Percentiles rank a stretch among this genome's conserved stretches.
These are phyloP conservation scores for Lachnellula subtilissima DNA, from an alignment of 2,329 filamentous ascomycete genomes.

Conservation along the genomic window DNA sequence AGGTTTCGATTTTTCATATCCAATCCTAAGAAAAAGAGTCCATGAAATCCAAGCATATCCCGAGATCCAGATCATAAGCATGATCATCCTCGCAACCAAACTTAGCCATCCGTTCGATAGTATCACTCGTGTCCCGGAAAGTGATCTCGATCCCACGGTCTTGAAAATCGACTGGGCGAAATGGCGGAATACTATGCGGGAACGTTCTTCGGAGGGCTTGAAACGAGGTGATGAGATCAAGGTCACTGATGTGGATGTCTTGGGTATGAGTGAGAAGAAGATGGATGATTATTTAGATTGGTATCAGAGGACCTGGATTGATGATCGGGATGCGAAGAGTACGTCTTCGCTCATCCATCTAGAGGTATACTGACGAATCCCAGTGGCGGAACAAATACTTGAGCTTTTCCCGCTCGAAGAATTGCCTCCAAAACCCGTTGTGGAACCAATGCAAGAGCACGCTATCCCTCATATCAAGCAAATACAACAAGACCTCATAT, in stretches of 20 bases:
- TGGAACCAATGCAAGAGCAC: slow-evolving; percentile 26
- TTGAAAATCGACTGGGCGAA: slow-evolving; percentile 65
- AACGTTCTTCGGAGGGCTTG: slow-evolving; percentile 27
- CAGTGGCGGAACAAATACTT: slow-evolving; percentile 31
- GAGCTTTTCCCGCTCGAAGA: slow-evolving; percentile 33
- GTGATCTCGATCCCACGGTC: slow-evolving; percentile 50
- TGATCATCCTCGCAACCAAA: slow-evolving; percentile 73
- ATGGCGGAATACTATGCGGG: slow-evolving; percentile 55
- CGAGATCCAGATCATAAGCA: slow-evolving; percentile 66
- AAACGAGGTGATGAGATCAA: slow-evolving; percentile 44
- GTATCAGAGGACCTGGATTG: slow-evolving; percentile 64
- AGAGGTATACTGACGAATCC: slow-evolving; percentile 1
- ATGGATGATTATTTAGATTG: slow-evolving; percentile 76
- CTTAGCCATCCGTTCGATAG: slow-evolving; percentile 71
- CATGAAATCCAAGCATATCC: slow-evolving; percentile 55
- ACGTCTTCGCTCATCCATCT: slow-evolving; percentile 15
- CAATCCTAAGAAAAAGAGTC: slow-evolving; percentile 40
- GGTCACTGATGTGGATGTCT: slow-evolving; percentile 58
- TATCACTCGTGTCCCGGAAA: slow-evolving; percentile 44
- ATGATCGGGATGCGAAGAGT: slow-evolving; percentile 39
- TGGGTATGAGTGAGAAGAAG: slow-evolving; percentile 54
- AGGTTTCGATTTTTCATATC: slow-evolving; percentile 53
- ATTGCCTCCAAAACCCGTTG: slow-evolving; percentile 4
- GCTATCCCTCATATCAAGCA: slow-evolving; percentile 18
- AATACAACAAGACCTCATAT: slow-evolving; percentile 22